phyloP scores from a whole-genome alignment of 2,329 filamentous ascomycete species.

The Thelonectria rubi region DNA sequence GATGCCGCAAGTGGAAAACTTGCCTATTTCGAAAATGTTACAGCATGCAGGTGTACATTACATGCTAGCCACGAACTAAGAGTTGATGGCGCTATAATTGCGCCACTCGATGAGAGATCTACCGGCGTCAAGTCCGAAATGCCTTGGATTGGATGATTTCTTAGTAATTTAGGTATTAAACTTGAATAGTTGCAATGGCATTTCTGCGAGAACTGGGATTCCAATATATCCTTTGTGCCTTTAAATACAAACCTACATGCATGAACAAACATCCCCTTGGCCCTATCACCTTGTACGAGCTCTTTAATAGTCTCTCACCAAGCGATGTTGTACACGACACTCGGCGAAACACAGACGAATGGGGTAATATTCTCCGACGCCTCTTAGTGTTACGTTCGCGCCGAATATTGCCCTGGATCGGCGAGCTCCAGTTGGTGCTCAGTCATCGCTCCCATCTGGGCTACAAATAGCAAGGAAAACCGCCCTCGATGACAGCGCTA shows the following conservation, averaged over 20 bases:
- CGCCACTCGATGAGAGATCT: slow-evolving; percentile 7
- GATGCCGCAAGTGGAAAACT: slow-evolving; percentile 18
- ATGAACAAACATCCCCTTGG: neutral
- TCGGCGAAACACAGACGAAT: neutral
- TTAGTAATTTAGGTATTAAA: too few relatives aligned
- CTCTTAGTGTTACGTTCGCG: neutral
- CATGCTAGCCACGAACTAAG: slow-evolving; percentile 3
- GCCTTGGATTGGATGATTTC: too few relatives aligned
- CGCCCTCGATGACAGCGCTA: slow-evolving; percentile 8
- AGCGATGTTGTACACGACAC: neutral
- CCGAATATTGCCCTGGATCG: slow-evolving; percentile 1
- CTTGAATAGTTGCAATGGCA: too few relatives aligned
- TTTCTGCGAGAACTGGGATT: too few relatives aligned
- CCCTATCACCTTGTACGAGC: neutral
- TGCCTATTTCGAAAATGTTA: slow-evolving; percentile 18
- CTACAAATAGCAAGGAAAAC: slow-evolving; percentile 2
- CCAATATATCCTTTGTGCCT: too few relatives aligned
- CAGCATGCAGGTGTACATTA: neutral
- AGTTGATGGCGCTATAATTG: slow-evolving; percentile 9
- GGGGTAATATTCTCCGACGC: neutral
- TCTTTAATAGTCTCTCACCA: neutral
- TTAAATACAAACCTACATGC: too few relatives aligned
- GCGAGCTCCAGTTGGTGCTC: neutral
- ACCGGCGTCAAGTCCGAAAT: slow-evolving; percentile 19
- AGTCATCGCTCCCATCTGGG: neutral